Conservation (phyloP, 306 rosid genomes). For the Inga laurina region DNA sequence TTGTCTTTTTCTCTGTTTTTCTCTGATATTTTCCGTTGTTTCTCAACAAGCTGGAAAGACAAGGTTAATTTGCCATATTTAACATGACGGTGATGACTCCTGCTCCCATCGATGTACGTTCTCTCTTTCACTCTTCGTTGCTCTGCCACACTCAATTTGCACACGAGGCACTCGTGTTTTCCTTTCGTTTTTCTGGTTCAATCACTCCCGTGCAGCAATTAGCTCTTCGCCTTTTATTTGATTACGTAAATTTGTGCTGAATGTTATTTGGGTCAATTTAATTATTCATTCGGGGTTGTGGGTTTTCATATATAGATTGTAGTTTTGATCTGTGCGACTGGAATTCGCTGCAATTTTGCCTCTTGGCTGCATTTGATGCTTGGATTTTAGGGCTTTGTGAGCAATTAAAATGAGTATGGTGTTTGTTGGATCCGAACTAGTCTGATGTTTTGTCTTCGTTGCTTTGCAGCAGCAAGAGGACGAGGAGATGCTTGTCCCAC, state of each 20-base stretch:
- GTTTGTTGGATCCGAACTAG: conserved; percentile 42
- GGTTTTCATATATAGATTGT: conserved; percentile 29
- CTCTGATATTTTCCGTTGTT: conserved; percentile 24
- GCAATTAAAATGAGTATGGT: conserved; percentile 21
- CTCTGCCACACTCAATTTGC: conserved; percentile 22
- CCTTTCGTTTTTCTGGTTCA: background rate
- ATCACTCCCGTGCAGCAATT: conserved; percentile 18
- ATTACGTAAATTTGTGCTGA: background rate
- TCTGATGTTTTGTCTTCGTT: conserved; percentile 31
- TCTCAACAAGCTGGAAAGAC: conserved; percentile 20
- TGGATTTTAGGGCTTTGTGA: conserved; percentile 49
- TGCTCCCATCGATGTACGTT: conserved; percentile 70
- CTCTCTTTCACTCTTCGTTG: conserved; percentile 16
- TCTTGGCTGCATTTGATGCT: conserved; percentile 33
- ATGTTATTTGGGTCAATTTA: conserved; percentile 22
- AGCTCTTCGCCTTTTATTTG: conserved; percentile 11
- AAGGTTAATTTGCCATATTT: conserved; percentile 39
- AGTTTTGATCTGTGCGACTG: conserved; percentile 36
- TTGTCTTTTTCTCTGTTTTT: background rate
- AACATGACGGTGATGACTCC: conserved; percentile 72
- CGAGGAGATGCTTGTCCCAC: conserved; percentile 87
- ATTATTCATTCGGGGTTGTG: conserved; percentile 24
- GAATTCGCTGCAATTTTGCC: conserved; percentile 26
- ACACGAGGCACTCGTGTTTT: background rate
- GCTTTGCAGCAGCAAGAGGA: conserved; percentile 78